Base-by-base conservation (phyloP, 1,284 basidiomycete species). In the Coniferiporia weirii region DNA sequence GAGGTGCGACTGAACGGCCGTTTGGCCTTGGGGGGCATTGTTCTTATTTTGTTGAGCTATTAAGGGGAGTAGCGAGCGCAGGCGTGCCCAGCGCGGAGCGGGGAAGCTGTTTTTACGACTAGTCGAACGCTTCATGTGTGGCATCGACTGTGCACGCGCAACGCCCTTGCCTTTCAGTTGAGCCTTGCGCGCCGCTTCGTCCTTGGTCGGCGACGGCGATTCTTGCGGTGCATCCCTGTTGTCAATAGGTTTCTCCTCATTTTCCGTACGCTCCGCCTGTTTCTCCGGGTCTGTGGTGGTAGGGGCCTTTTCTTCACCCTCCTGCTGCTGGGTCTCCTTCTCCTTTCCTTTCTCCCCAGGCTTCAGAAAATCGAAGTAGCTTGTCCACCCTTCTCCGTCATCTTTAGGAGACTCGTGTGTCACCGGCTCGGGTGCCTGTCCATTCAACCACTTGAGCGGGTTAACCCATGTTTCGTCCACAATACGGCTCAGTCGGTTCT, bases 11-110 rank as follows among this genome's bases (percentile, higher is more conserved):
- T 78, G 72, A 20, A 85, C 77, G 15, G 75, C 75, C 7, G 82
- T 79, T 47, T 44, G 50, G 36, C 53, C 45, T 70, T 64, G 20
- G 62, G 59, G 22, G 59, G 57, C 17, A 43, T 61, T 60, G 8
- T 47, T 66, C 52, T 52, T 64, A 52, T 68, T 67, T 54, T 72
- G 74, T 15, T 71, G 70, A 12, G 71, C 74, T 57, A 87, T 73
- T 44, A 79, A 75, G 8, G 89, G 86, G n/a, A 91, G 66, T 22
- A 90, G 71, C 6, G 83, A 82, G 34, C 83, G 83, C 35, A 91
- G 68, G 43, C 79, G 79, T 46, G 73, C 72, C 88, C 88, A 91
- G 12, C 60, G 57, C 9, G 60, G 61, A 13, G 56, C 56, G 8
- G 75, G 73, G 13, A 69, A 71, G 32, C 70, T 72, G 57, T 66